Evolutionary conservation across 306 rosid species (phyloP).

Genomic region (Herpetospermum pedunculosum): DNA sequence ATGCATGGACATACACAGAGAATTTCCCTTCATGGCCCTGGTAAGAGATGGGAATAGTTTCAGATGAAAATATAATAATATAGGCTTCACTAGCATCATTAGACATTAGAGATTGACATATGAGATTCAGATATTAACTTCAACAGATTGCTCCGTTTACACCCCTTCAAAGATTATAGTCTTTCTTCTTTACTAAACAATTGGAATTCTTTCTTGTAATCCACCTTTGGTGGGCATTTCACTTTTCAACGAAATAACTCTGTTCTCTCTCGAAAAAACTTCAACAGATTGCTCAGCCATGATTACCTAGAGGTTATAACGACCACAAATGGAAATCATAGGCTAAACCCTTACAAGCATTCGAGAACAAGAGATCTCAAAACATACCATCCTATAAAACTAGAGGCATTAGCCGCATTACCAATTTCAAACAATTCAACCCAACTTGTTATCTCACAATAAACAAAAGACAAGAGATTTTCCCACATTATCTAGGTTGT

Average conservation of each 20-base stretch:
- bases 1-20: slow-evolving; percentile 92
- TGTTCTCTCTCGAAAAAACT: too few relatives aligned
- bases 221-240: too few relatives aligned
- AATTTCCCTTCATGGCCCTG: slow-evolving; percentile 99
- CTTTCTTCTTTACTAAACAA: too few relatives aligned
- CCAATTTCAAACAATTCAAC: background rate
- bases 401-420: background rate
- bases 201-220: too few relatives aligned
- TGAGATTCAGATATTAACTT: background rate
- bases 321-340: background rate
- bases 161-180: too few relatives aligned
- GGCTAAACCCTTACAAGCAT: background rate
- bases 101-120: background rate
- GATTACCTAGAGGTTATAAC: background rate
- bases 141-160: slow-evolving; percentile 2
- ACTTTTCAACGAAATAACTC: too few relatives aligned
- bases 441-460: background rate
- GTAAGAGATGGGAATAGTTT: slow-evolving; percentile 19
- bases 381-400: background rate
- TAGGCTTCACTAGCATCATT: background rate
- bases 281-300: slow-evolving; percentile 1
- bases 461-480: background rate
- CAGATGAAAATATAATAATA: slow-evolving; percentile 16
- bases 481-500: background rate
- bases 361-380: background rate